Base-by-base conservation (phyloP, 805 yeast species). In the Nakazawaea anatomiae region DNA sequence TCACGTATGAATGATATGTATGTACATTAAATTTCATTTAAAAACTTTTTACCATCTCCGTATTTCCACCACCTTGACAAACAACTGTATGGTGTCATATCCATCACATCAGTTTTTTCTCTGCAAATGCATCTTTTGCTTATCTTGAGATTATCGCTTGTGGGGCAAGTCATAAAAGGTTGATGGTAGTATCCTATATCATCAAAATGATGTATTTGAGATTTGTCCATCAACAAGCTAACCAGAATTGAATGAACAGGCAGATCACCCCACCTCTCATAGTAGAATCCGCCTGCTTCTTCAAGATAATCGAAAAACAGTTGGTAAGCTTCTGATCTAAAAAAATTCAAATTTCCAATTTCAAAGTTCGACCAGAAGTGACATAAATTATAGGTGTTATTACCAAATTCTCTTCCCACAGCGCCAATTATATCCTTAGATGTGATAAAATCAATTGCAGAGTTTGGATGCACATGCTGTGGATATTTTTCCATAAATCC, bases 261-360 rank as follows among this genome's bases (percentile, higher is more conserved):
- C 0, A 96, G 96, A 68, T 90, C 97, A 12, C 97, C 97, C 97
- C 97, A 90, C 52, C 96, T 70, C 66, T 89, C 96, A 51, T 86
- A 85, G 64, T 85, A 85, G 62, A 88, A 87, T 4, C 94, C 94
- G 45, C 89, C 91, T 18, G 79, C 72, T 32, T 73, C 59, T 64
- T 87, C 89, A 55, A 88, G 72, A 63, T 70, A 71, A 30, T 84
- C 76, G 62, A 87, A 88, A 63, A 74, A 87, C 49, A 71, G 73
- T 42, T 68, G 61, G 65, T 88, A 88, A 32, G 76, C 77, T 42
- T 85, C 77, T 36, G 83, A 72, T 63, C 91, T 74, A 73, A 83
- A 88, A 66, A 88, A 82, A 54, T 83, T 75, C 60, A 88, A 71
- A 55, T 77, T 76, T 1, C 85, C 95, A 55, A 88, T 77, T 64